These are phyloP conservation scores for Rhamnella rubrinervis DNA, from an alignment of 331 rosid species.

Conservation along the genomic window DNA sequence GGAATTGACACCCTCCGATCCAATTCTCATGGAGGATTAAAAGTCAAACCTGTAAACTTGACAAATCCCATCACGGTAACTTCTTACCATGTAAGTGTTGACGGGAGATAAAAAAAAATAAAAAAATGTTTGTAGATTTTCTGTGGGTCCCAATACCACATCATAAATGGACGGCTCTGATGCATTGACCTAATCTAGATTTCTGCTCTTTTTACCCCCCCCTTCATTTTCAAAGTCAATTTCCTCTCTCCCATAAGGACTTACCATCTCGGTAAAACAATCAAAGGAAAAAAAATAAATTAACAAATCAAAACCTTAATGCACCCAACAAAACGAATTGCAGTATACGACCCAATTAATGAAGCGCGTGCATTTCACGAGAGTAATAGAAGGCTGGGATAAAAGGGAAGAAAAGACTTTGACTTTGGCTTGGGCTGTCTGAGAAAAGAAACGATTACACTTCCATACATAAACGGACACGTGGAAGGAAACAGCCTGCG, in stretches of 20 bases:
- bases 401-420: slow-evolving; percentile 8
- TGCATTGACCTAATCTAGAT: slow-evolving; percentile 5
- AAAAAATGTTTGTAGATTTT: not conserved
- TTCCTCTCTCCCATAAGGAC: not conserved
- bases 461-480: slow-evolving; percentile 33
- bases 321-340: not conserved
- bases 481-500: slow-evolving; percentile 48
- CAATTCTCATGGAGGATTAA: no score
- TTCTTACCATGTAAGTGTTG: not conserved
- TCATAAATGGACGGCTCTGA: slow-evolving; percentile 8
- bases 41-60: no score
- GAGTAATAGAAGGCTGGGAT: not conserved
- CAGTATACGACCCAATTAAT: not conserved
- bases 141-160: not conserved
- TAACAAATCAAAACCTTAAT: not conserved
- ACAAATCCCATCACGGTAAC: not conserved
- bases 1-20: no score
- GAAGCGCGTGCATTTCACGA: not conserved
- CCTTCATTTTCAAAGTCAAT: slow-evolving; percentile 20
- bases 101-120: not conserved
- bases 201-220: not conserved
- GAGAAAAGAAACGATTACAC: slow-evolving; percentile 24
- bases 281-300: not conserved
- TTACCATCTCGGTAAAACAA: slow-evolving; percentile 9
- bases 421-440: slow-evolving; percentile 19